Percentiles rank a stretch among this genome's conserved stretches.
phyloP scores from a whole-genome alignment of 2,329 filamentous ascomycete species.

The Pseudohalonectria lignicola region DNA sequence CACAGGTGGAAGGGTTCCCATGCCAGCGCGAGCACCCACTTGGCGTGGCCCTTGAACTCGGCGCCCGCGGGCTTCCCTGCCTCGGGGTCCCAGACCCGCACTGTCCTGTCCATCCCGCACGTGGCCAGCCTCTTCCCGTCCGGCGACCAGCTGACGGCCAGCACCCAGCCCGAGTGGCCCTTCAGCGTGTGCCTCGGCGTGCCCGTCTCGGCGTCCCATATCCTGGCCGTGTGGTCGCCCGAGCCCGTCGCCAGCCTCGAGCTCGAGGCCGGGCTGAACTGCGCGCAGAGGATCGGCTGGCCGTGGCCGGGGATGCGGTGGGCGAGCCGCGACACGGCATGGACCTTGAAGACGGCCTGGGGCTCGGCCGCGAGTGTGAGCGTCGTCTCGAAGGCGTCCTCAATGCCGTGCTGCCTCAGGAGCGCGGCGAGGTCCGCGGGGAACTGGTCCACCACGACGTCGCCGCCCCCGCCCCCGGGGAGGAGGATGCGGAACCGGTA shows the following conservation, averaged over 20 bases:
- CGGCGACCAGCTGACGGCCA: conserved; percentile 79
- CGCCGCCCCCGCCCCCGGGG: conserved; percentile 36
- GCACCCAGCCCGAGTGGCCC: conserved; percentile 82
- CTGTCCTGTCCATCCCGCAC: conserved; percentile 84
- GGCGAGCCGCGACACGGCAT: conserved; percentile 81
- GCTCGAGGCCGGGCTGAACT: conserved; percentile 74
- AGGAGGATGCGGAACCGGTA: conserved; percentile 52
- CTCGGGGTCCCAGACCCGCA: conserved; percentile 80
- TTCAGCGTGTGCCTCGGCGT: conserved; percentile 78
- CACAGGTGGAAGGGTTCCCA: conserved; percentile 94
- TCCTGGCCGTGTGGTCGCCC: conserved; percentile 80
- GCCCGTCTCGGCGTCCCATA: conserved; percentile 93
- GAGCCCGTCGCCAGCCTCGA: conserved; percentile 68
- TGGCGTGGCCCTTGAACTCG: conserved; percentile 72
- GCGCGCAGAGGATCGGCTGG: conserved; percentile 74
- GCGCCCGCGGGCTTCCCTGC: conserved; percentile 65
- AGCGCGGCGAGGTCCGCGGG: conserved; percentile 43
- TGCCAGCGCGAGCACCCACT: conserved; percentile 77
- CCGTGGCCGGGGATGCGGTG: conserved; percentile 85
- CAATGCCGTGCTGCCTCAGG: conserved; percentile 43
- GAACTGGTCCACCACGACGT: conserved; percentile 43
- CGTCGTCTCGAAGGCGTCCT: conserved; percentile 43
- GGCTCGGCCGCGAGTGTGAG: conserved; percentile 53
- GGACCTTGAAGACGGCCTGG: conserved; percentile 88
- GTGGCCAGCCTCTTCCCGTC: conserved; percentile 75